Evolutionary conservation across 352 stramenopile species (phyloP).

Genomic region (Phytophthora colocasiae): DNA sequence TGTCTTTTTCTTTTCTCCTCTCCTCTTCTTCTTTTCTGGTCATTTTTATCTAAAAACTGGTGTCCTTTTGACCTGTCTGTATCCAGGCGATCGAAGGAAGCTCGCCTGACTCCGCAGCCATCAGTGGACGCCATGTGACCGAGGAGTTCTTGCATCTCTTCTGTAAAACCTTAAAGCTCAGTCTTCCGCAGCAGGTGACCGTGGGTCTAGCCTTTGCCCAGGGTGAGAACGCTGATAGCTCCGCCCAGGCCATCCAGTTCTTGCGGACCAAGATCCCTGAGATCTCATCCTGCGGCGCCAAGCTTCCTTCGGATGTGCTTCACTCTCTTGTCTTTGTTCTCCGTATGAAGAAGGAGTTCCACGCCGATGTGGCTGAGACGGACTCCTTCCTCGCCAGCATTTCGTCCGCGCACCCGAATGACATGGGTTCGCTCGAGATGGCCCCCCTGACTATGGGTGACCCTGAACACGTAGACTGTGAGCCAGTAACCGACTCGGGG

Average conservation of each 20-base stretch:
- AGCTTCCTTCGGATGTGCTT: constrained; percentile 86
- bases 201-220: constrained; percentile 85
- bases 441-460: constrained; percentile 88
- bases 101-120: constrained; percentile 41
- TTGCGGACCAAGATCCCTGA: constrained; percentile 86
- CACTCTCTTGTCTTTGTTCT: constrained; percentile 86
- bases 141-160: constrained; percentile 86
- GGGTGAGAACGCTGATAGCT: constrained; percentile 64
- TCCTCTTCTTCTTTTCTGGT: not conserved
- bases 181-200: constrained; percentile 86
- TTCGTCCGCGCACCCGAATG: constrained; percentile 82
- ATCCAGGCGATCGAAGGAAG: constrained; percentile 74
- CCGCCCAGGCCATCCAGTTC: constrained; percentile 74
- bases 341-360: constrained; percentile 83
- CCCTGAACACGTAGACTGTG: constrained; percentile 86
- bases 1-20: not conserved
- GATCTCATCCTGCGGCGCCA: constrained; percentile 81
- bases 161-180: constrained; percentile 85
- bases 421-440: constrained; percentile 89
- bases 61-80: not conserved
- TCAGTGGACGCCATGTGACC: constrained; percentile 55
- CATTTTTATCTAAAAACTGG: not conserved
- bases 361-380: constrained; percentile 72
- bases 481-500: constrained; percentile 62
- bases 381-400: constrained; percentile 90